phyloP scores from a whole-genome alignment of 139 green algal genomes.

The Tetratostichococcus sp. region DNA sequence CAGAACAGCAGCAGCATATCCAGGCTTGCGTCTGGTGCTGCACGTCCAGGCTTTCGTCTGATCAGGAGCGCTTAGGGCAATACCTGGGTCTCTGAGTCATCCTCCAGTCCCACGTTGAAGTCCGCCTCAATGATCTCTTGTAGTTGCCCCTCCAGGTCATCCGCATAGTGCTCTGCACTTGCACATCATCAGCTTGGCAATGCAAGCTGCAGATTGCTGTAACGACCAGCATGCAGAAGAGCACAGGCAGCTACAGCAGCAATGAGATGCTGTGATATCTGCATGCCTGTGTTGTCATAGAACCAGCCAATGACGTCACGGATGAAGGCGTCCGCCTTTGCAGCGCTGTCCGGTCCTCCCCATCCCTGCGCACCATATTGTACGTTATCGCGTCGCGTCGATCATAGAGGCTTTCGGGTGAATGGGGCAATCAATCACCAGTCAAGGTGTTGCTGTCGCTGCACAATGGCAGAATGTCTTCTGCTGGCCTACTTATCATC shows the following conservation, averaged over 20 bases:
- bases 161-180: constrained; percentile 64
- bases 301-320: constrained; percentile 82
- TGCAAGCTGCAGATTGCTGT: too few relatives aligned
- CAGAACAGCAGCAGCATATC: too few relatives aligned
- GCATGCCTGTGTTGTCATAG: constrained; percentile 68
- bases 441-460: neutral
- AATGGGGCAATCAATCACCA: too few relatives aligned
- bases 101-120: constrained; percentile 72
- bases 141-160: constrained; percentile 72
- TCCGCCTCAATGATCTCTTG: constrained; percentile 57
- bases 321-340: constrained; percentile 72
- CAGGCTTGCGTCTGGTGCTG: too few relatives aligned
- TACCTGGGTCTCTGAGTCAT: constrained; percentile 58
- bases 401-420: too few relatives aligned
- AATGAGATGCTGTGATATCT: neutral
- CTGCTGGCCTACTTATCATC: too few relatives aligned
- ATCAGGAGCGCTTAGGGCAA: constrained; percentile 34
- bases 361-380: constrained; percentile 41
- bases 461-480: neutral
- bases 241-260: neutral
- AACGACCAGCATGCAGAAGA: neutral
- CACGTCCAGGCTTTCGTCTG: too few relatives aligned
- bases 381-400: too few relatives aligned
- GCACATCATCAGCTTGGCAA: neutral
- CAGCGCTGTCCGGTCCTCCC: constrained; percentile 63